Conservation (phyloP, 331 rosid genomes). For the Malus hybrid region DNA sequence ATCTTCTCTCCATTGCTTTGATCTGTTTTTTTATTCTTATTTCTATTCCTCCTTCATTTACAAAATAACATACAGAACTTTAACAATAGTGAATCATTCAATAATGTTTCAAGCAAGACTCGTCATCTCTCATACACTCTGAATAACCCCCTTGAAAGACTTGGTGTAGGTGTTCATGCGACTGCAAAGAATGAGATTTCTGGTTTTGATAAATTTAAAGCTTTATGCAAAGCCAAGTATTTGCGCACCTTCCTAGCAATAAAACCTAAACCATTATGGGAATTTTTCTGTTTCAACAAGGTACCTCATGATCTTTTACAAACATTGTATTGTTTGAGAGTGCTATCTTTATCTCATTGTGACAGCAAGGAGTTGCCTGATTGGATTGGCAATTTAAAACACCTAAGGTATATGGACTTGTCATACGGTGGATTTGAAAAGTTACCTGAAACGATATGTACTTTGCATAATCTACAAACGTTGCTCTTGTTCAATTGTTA, state of each 20-base stretch:
- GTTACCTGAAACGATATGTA: neutral
- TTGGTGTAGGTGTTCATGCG: neutral
- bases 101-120: neutral
- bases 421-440: neutral
- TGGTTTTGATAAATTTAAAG: neutral
- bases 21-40: too few relatives aligned
- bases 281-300: neutral
- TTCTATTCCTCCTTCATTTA: too few relatives aligned
- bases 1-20: too few relatives aligned
- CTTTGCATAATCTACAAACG: neutral
- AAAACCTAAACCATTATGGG: neutral
- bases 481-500: neutral
- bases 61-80: too few relatives aligned
- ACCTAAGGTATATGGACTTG: neutral
- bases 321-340: neutral
- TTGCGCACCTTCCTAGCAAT: slow-evolving; percentile 3
- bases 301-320: neutral
- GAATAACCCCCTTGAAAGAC: neutral
- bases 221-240: neutral
- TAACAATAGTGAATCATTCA: neutral
- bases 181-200: neutral
- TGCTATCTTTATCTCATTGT: neutral
- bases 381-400: slow-evolving; percentile 1
- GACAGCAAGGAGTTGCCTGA: neutral
- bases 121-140: slow-evolving; percentile 1